Evolutionary conservation across 768 basidiomycete genomes (phyloP), one percentile per base, ranked within the genome.

Genomic region (Daedaleopsis sinensis): DNA sequence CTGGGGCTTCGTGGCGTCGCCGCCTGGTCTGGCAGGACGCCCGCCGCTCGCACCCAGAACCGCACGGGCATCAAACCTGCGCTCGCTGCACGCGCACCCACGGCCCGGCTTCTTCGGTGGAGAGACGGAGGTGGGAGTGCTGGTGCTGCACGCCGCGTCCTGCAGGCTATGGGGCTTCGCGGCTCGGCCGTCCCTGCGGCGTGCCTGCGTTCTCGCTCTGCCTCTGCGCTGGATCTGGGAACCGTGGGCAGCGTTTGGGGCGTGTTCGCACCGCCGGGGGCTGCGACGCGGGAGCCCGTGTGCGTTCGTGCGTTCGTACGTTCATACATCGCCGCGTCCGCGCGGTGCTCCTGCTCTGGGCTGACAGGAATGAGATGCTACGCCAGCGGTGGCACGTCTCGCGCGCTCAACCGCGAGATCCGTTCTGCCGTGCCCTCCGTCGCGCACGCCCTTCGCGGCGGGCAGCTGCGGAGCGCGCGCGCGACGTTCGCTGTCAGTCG

Each of bases 1-100:
- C 52, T 47, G 50, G 35, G 32, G 38, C 56, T 35, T 62, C 42
- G 61, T 62, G 61, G 56, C 61, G 56, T 48, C 32, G 32, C 36
- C 47, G 23, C 27, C n/a, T 27, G 53, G 52, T 21, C 58, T 49
- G 51, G 37, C 44, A 36, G 57, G 19, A 44, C 56, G 56, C 61
- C 27, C 27, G 27, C 27, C 27, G 27, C 27, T 32, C 4, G 27
- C 27, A 32, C 27, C 7, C 27, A 3, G 27, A 23, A 52, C 37
- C 27, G 27, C 27, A 10, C 51, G 51, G 37, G 51, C 35, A 32
- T 52, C 51, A 36, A 23, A 49, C 27, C 7, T 32, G 27, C 4
- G 23, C 19, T 49, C 27, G 27, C 27, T 7, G 27, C 27, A 49
- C 13, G n/a, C 47, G 47, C 8, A 21, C 47, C 19, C 47, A 49